phyloP scores from a whole-genome alignment of 2,329 filamentous ascomycete genomes.

The Cytospora paraplurivora region DNA sequence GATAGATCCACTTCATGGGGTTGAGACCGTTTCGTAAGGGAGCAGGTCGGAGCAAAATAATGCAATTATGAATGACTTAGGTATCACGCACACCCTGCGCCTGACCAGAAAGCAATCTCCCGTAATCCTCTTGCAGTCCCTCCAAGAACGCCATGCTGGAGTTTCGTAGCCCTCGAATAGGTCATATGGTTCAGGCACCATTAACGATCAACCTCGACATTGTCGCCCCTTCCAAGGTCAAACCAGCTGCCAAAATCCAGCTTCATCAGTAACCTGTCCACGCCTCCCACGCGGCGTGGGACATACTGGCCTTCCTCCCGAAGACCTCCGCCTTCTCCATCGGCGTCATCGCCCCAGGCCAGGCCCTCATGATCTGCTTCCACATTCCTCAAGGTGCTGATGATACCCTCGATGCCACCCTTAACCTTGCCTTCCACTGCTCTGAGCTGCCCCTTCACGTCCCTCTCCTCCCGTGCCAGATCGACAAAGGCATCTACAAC shows the following conservation, averaged over 20 bases:
- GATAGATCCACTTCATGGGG: neutral
- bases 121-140: neutral
- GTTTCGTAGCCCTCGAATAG: neutral
- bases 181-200: neutral
- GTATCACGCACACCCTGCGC: constrained; percentile 10
- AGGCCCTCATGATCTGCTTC: constrained; percentile 43
- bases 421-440: constrained; percentile 67
- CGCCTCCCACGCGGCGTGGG: constrained; percentile 72
- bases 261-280: constrained; percentile 89
- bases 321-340: constrained; percentile 37
- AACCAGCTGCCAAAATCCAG: constrained; percentile 71
- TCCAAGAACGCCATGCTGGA: constrained; percentile 8
- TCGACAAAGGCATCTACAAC: constrained; percentile 76
- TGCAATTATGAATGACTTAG: neutral
- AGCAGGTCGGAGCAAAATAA: neutral
- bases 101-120: neutral
- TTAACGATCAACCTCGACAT: constrained; percentile 3
- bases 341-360: constrained; percentile 42
- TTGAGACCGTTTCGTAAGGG: neutral
- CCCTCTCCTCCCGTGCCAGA: constrained; percentile 70
- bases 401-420: constrained; percentile 66
- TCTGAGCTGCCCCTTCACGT: constrained; percentile 66
- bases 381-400: constrained; percentile 53
- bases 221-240: constrained; percentile 37
- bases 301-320: constrained; percentile 60